Evolutionary conservation across 768 basidiomycete species (phyloP).

Genomic region (Hericium coralloides): DNA sequence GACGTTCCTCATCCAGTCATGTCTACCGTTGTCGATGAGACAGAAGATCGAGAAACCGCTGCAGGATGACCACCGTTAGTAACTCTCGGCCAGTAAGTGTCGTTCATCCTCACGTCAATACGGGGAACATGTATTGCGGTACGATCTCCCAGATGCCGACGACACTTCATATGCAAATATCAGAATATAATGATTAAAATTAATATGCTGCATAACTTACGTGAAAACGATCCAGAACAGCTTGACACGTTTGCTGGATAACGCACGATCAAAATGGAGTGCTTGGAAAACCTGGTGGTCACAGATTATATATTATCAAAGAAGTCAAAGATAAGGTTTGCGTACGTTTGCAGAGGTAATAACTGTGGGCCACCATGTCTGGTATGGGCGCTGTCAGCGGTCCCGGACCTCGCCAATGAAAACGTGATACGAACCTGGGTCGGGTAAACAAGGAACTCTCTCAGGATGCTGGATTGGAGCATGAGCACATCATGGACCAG

Average conservation of each 20-base stretch:
- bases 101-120: constrained; percentile 10
- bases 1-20: constrained; percentile 25
- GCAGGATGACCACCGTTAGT: neutral
- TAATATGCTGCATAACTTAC: constrained; percentile 18
- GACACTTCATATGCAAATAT: constrained; percentile 6
- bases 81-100: neutral
- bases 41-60: constrained; percentile 25
- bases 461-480: constrained; percentile 10
- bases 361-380: constrained; percentile 9
- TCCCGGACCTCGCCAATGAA: too few species aligned
- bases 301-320: neutral
- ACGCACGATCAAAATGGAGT: constrained; percentile 27
- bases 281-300: constrained; percentile 23
- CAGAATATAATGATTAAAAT: constrained; percentile 1
- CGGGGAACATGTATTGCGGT: constrained; percentile 29
- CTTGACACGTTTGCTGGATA: constrained; percentile 29
- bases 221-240: constrained; percentile 32
- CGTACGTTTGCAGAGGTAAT: neutral
- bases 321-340: constrained; percentile 10
- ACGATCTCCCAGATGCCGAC: constrained; percentile 25
- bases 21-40: constrained; percentile 19
- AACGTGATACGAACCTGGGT: constrained; percentile 4
- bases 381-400: neutral
- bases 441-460: constrained; percentile 18
- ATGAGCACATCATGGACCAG: too few species aligned